A percentile compares a stretch with the other conserved stretches of the same genome.
Conservation (phyloP, 257 asterid species). For the Pogostemon cablin region DNA sequence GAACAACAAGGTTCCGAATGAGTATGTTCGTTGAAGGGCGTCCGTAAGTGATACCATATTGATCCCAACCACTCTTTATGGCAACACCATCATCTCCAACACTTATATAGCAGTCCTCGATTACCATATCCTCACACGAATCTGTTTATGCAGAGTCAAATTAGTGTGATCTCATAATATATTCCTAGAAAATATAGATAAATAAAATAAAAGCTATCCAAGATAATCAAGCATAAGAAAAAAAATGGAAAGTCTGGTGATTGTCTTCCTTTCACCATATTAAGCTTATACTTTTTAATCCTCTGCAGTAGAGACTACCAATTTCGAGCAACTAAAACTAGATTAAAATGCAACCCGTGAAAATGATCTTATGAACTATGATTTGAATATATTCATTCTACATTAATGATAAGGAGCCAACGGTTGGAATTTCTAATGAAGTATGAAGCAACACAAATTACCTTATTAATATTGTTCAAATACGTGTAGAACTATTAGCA, state of each 20-base stretch:
- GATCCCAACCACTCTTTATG: slow-evolving; percentile 99
- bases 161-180: not conserved
- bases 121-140: slow-evolving; percentile 89
- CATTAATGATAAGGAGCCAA: too few relatives aligned
- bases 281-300: not conserved
- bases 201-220: not conserved
- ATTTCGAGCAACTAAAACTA: not conserved
- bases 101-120: slow-evolving; percentile 92
- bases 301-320: not conserved
- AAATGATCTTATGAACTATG: too few relatives aligned
- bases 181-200: not conserved
- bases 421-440: too few relatives aligned
- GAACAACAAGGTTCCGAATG: slow-evolving; percentile 79
- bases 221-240: not conserved
- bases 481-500: not conserved
- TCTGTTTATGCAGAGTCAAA: slow-evolving; percentile 49
- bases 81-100: slow-evolving; percentile 98
- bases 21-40: slow-evolving; percentile 81
- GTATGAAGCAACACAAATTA: too few relatives aligned
- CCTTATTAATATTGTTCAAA: not conserved
- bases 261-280: slow-evolving; percentile 2
- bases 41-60: slow-evolving; percentile 77
- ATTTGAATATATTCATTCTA: too few relatives aligned
- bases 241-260: not conserved
- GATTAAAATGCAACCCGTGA: not conserved